Evolutionary conservation across 805 yeast species (phyloP).

Genomic region (Ogataea nakhonphanomensis): DNA sequence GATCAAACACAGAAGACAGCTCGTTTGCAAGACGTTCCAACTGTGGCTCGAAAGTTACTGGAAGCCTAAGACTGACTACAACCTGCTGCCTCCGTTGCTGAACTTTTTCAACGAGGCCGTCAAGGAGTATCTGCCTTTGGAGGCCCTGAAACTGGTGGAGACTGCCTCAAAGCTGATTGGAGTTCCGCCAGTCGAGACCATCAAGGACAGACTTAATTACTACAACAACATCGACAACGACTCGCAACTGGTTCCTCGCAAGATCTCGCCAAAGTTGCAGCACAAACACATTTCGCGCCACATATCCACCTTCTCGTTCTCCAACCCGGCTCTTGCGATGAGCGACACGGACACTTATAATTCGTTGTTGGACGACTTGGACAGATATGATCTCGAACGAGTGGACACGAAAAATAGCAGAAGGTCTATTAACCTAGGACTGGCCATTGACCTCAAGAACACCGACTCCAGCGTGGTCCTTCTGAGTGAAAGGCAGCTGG

Average conservation of each 20-base stretch:
- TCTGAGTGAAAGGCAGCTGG: constrained; percentile 37
- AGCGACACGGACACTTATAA: constrained; percentile 31
- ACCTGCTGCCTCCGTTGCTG: constrained; percentile 61
- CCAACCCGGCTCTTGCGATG: constrained; percentile 18
- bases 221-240: constrained; percentile 34
- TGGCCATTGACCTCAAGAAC: constrained; percentile 29
- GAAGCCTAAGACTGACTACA: constrained; percentile 61
- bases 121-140: constrained; percentile 59
- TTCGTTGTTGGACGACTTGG: constrained; percentile 33
- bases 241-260: constrained; percentile 52
- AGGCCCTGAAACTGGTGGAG: constrained; percentile 58
- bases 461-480: constrained; percentile 22
- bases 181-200: constrained; percentile 47
- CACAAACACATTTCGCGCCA: constrained; percentile 29
- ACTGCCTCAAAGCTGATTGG: constrained; percentile 58
- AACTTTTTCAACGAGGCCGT: constrained; percentile 79
- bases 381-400: constrained; percentile 29
- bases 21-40: constrained; percentile 67
- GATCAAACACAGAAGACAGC: constrained; percentile 57
- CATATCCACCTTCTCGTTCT: constrained; percentile 24
- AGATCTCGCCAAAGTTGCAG: constrained; percentile 37
- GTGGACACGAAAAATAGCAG: constrained; percentile 19
- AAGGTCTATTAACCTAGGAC: constrained; percentile 26
- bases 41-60: constrained; percentile 91
- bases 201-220: constrained; percentile 30